phyloP scores from a whole-genome alignment of 306 rosid genomes.

The Pachyrhizus erosus region DNA sequence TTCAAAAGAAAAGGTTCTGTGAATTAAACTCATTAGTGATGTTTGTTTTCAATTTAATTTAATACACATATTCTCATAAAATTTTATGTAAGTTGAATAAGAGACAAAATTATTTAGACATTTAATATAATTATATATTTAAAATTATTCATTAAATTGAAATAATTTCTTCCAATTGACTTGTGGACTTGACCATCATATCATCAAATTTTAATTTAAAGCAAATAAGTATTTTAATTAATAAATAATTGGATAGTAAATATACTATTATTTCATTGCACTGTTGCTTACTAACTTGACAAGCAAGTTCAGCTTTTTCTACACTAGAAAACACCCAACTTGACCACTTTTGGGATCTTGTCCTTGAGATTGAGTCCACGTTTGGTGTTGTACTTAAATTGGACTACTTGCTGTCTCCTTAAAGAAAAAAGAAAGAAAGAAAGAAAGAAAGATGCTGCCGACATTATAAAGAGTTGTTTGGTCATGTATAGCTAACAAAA shows the following conservation, averaged over 20 bases:
- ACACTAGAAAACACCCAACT: background rate
- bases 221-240: background rate
- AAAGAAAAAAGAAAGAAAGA: background rate
- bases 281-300: background rate
- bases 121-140: too few relatives aligned
- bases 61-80: background rate
- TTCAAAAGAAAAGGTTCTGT: background rate
- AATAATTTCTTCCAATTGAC: too few relatives aligned
- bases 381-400: background rate
- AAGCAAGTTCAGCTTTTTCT: background rate
- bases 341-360: conserved; percentile 1
- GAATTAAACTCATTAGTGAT: background rate
- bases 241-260: background rate
- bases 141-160: too few relatives aligned
- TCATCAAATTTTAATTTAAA: too few relatives aligned
- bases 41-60: too few relatives aligned
- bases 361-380: background rate
- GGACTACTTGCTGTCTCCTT: background rate
- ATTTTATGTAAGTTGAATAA: too few relatives aligned
- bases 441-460: background rate
- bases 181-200: too few relatives aligned
- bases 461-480: background rate
- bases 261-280: background rate
- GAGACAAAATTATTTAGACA: too few relatives aligned
- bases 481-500: background rate